These are phyloP conservation scores for Scenedesmus sp. DNA, from an alignment of 163 green algal species.

Conservation along the genomic window DNA sequence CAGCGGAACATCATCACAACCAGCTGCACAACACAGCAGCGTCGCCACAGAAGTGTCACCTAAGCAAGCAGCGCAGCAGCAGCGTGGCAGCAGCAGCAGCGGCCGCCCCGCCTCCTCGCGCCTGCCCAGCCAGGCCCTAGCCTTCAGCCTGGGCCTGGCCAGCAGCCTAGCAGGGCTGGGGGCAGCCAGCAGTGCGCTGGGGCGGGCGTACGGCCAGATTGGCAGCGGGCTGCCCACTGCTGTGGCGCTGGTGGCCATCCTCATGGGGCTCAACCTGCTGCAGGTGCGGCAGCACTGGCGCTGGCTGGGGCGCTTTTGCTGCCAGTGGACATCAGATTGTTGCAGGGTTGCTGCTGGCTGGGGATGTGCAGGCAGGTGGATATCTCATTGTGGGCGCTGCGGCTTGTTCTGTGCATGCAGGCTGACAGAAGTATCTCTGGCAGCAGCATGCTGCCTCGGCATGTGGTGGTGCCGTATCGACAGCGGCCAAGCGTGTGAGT, in stretches of 20 bases:
- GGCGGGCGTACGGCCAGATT: conserved; percentile 87
- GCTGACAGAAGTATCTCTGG: no score
- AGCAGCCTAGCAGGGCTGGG: conserved; percentile 89
- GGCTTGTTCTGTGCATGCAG: neutral
- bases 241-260: conserved; percentile 73
- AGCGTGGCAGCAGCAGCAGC: neutral
- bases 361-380: neutral
- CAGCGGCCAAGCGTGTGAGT: neutral
- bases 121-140: conserved; percentile 28
- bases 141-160: conserved; percentile 89
- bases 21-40: neutral
- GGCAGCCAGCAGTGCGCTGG: conserved; percentile 77
- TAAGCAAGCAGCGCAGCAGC: conserved; percentile 3
- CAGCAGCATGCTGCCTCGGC: no score
- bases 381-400: no score
- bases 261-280: conserved; percentile 93
- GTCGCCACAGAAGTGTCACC: neutral
- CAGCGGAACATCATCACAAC: conserved; percentile 18
- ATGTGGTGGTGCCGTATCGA: no score
- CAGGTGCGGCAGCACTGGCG: conserved; percentile 60
- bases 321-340: neutral
- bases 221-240: conserved; percentile 56
- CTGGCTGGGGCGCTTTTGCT: neutral
- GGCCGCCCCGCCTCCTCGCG: neutral
- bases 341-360: neutral